A percentile compares a stretch with the other conserved stretches of the same genome.
phyloP scores from a whole-genome alignment of 768 basidiomycete genomes.

The Macrolepiota fuliginosa region DNA sequence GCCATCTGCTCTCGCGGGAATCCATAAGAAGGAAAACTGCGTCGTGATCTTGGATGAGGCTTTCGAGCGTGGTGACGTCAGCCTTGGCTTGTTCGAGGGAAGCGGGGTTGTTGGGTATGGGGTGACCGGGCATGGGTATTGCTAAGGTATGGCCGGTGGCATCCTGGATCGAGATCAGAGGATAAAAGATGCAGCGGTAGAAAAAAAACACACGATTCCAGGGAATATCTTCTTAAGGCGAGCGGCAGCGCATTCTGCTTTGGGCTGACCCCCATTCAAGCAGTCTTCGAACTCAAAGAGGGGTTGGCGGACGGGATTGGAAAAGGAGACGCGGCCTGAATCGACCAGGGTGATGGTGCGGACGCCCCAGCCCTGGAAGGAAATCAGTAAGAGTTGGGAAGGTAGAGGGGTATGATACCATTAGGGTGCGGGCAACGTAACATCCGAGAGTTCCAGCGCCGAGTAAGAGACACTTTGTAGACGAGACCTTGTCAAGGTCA shows the following conservation, averaged over 20 bases:
- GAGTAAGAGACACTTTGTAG: conserved; percentile 78
- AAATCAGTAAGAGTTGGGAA: not conserved
- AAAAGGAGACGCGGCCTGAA: conserved; percentile 89
- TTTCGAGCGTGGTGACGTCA: conserved; percentile 73
- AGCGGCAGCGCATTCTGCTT: conserved; percentile 88
- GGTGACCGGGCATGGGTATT: conserved; percentile 98
- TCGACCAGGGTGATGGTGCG: conserved; percentile 92
- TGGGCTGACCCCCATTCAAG: conserved; percentile 87
- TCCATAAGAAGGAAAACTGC: conserved; percentile 95
- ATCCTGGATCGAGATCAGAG: conserved; percentile 48
- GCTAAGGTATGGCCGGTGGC: conserved; percentile 74
- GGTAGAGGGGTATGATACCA: conserved; percentile 49
- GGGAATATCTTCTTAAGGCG: conserved; percentile 87
- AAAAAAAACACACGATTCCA: conserved; percentile 65
- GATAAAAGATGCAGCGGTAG: not conserved
- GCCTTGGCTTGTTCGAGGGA: conserved; percentile 54
- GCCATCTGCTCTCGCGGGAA: conserved; percentile 95
- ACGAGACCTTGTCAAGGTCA: conserved; percentile 83
- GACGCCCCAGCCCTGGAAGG: conserved; percentile 87
- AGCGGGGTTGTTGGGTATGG: conserved; percentile 55
- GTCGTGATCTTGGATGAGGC: conserved; percentile 82
- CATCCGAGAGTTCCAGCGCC: conserved; percentile 97
- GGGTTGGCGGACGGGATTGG: conserved; percentile 96
- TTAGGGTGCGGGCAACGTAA: conserved; percentile 88
- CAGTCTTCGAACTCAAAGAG: conserved; percentile 96